A percentile compares a stretch with the other conserved stretches of the same genome.
These are phyloP conservation scores for Aspergillus caelatus DNA, from an alignment of 2,329 filamentous ascomycete genomes.

Conservation along the genomic window DNA sequence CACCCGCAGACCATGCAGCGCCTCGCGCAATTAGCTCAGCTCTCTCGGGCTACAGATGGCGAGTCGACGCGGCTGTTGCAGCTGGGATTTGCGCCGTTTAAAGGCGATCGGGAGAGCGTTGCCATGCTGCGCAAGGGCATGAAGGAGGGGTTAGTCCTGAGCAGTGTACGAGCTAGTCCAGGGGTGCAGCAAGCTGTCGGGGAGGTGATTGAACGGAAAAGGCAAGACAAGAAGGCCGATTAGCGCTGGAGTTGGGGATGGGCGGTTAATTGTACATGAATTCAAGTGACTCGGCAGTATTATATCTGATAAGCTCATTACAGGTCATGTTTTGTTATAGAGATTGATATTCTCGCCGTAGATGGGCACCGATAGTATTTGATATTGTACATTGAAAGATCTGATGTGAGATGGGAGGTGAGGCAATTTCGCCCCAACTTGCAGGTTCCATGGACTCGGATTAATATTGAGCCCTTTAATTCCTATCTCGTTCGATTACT, in stretches of 20 bases:
- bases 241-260: constrained; percentile 5
- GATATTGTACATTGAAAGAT: not conserved
- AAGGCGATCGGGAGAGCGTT: constrained; percentile 67
- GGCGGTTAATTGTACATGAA: constrained; percentile 1
- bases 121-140: constrained; percentile 70
- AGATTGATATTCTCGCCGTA: not conserved
- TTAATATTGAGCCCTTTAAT: not conserved
- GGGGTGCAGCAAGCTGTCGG: constrained; percentile 82
- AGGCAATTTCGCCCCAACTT: not conserved
- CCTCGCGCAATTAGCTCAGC: constrained; percentile 66
- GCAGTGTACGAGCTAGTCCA: constrained; percentile 76
- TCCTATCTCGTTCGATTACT: not conserved
- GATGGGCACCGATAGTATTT: not conserved
- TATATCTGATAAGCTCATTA: not conserved
- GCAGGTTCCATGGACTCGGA: not conserved
- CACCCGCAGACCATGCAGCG: constrained; percentile 60
- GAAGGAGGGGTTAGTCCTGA: constrained; percentile 85
- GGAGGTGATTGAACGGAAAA: constrained; percentile 64
- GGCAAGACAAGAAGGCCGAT: constrained; percentile 37
- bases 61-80: constrained; percentile 73
- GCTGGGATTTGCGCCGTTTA: constrained; percentile 80
- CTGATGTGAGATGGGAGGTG: not conserved
- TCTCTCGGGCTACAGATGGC: constrained; percentile 63
- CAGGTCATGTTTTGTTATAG: not conserved
- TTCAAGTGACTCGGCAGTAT: no score